Evolutionary conservation across 2,329 filamentous ascomycete species (phyloP), one percentile per base, ranked within the genome.

Genomic region (Xylaria sp.): DNA sequence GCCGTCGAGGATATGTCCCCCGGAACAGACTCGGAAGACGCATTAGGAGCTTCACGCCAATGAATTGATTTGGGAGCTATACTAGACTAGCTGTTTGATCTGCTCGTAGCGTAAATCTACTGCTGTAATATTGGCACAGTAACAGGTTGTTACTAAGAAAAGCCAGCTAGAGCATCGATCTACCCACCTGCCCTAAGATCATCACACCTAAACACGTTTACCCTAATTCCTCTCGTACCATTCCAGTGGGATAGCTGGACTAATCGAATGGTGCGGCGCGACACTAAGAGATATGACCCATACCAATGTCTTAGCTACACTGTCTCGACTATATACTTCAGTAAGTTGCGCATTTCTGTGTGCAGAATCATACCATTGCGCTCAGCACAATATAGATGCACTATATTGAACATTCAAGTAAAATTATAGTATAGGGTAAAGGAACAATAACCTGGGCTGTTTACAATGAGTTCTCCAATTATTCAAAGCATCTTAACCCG

Each of bases 401-500:
- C 18, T 18, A 60, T 20, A 18, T 32, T 41, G 18, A 18, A 36
- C 25, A 39, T 36, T n/a, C n/a, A n/a, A n/a, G n/a, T n/a, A n/a
- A 55, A 25, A 25, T n/a, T 41, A 9, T 41, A 20, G 18, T 12
- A 12, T 28, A 34, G 46, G 18, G 39, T 45, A 43, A n/a, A 59
- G 53, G 61, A 58, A 30, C n/a, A 23, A 50, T 39, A 65, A 46
- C 52, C 55, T 65, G 28, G 55, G 5, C 28, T 28, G 20, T 48
- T 32, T 8, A 39, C 52, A 10, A 36, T 4, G 5, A 30, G 5
- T 18, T 60, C 36, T 23, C 30, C 57, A 32, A 23, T 48, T 48
- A 25, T 30, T 50, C n/a, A 5, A 25, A 48, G n/a, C 20, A 20
- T 25, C 55, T 65, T 65, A 53, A 46, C 57, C 13, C 4, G 8